Conservation (phyloP, 345 rosid genomes). For the Dimocarpus longan region DNA sequence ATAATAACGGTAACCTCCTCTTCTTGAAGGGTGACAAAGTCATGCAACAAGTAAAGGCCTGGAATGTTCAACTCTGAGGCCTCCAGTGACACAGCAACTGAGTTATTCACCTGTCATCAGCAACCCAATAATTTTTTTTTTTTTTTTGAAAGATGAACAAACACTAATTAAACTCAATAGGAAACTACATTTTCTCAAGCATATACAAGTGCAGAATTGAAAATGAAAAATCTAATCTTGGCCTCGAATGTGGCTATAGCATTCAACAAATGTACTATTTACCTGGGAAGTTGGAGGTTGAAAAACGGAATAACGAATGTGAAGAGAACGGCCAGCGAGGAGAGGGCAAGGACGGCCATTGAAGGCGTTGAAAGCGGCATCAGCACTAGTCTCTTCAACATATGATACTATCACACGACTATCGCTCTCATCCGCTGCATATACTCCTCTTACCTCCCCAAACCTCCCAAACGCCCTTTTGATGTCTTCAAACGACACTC, state of each 20-base stretch:
- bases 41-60: conserved; percentile 67
- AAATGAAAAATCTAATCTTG: not conserved
- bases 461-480: conserved; percentile 56
- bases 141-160: too few relatives aligned
- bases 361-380: conserved; percentile 57
- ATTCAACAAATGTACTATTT: not conserved
- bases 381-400: conserved; percentile 49
- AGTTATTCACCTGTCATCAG: conserved; percentile 33
- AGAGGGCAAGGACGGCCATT: conserved; percentile 58
- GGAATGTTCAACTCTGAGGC: conserved; percentile 78
- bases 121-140: too few relatives aligned
- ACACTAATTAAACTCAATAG: too few relatives aligned
- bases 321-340: conserved; percentile 67
- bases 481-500: conserved; percentile 59
- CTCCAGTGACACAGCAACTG: conserved; percentile 51
- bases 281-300: conserved; percentile 58
- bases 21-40: conserved; percentile 63
- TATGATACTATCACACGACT: conserved; percentile 79
- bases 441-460: conserved; percentile 70
- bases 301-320: conserved; percentile 71
- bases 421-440: conserved; percentile 86
- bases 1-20: conserved; percentile 54
- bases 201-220: not conserved
- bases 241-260: too few relatives aligned
- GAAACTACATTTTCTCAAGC: too few relatives aligned